Conservation (phyloP, 1,284 basidiomycete genomes). For the Exsudoporus floridanus region DNA sequence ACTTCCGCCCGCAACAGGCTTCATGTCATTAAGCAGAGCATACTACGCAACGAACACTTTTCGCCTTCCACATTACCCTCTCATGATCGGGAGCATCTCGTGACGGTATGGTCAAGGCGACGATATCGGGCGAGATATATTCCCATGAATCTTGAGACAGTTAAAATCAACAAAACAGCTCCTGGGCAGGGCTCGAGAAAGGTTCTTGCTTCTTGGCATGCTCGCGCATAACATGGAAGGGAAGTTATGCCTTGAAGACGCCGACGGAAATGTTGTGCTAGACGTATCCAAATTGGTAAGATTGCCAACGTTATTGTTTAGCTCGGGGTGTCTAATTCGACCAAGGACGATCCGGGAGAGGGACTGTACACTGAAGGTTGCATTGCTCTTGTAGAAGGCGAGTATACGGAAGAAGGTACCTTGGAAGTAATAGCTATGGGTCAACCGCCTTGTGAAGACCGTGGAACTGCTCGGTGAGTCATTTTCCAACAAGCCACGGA, state of each 20-base stretch:
- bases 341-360: conserved; percentile 87
- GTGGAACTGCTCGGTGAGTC: conserved; percentile 74
- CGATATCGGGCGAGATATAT: conserved; percentile 11
- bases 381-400: conserved; percentile 93
- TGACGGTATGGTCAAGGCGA: conserved; percentile 60
- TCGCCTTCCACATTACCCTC: conserved; percentile 91
- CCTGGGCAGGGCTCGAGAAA: conserved; percentile 84
- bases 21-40: conserved; percentile 85
- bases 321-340: conserved; percentile 6
- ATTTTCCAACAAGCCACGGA: neutral
- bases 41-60: conserved; percentile 93
- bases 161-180: conserved; percentile 96
- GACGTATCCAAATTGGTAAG: conserved; percentile 87
- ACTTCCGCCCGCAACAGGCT: conserved; percentile 78
- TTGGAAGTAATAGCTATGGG: conserved; percentile 92
- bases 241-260: conserved; percentile 87
- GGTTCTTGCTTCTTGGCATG: conserved; percentile 95
- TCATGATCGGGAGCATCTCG: conserved; percentile 77
- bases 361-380: conserved; percentile 97
- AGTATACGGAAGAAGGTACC: conserved; percentile 90
- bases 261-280: conserved; percentile 87
- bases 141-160: conserved; percentile 42
- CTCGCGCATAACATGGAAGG: conserved; percentile 89
- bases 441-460: conserved; percentile 92
- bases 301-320: conserved; percentile 3